A percentile compares a stretch with the other conserved stretches of the same genome.
phyloP scores from a whole-genome alignment of 768 basidiomycete genomes.

The Boletus sensibilis region DNA sequence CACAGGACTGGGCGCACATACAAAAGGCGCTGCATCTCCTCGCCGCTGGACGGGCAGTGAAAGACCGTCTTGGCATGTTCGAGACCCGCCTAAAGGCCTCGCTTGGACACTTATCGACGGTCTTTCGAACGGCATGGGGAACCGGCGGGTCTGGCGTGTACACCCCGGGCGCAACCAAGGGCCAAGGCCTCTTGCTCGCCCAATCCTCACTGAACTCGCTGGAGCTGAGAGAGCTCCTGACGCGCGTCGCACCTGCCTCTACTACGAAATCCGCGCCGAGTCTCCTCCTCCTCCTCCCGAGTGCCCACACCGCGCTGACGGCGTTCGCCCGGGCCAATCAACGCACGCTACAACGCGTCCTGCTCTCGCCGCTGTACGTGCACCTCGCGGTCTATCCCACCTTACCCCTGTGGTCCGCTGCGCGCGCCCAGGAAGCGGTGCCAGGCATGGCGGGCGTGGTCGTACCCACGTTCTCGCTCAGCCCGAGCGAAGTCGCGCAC shows the following conservation, averaged over 20 bases:
- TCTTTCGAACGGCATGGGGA: constrained; percentile 54
- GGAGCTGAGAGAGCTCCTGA: constrained; percentile 52
- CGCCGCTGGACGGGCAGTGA: constrained; percentile 71
- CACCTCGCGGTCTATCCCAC: constrained; percentile 72
- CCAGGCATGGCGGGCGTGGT: constrained; percentile 41
- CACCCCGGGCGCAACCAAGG: constrained; percentile 59
- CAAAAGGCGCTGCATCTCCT: constrained; percentile 82
- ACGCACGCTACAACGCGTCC: constrained; percentile 71
- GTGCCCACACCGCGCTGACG: constrained; percentile 54
- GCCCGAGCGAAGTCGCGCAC: constrained; percentile 85
- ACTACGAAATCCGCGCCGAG: constrained; percentile 22
- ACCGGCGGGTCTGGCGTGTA: constrained; percentile 51
- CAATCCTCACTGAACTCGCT: constrained; percentile 84
- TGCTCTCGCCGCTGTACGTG: constrained; percentile 77
- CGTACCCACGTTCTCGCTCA: constrained; percentile 91
- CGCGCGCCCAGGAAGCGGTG: constrained; percentile 27
- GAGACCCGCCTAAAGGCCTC: constrained; percentile 65
- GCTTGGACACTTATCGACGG: constrained; percentile 57
- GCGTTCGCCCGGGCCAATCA: constrained; percentile 75
- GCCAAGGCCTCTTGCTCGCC: constrained; percentile 70
- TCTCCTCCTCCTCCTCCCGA: constrained; percentile 59
- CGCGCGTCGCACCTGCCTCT: constrained; percentile 17
- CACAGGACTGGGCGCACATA: constrained; percentile 86
- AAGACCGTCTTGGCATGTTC: constrained; percentile 64
- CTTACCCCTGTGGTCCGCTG: constrained; percentile 62